Evolutionary conservation across 202 grass and related monocot genomes (phyloP), one percentile per base, ranked within the genome.

Genomic region (Zizania palustris): DNA sequence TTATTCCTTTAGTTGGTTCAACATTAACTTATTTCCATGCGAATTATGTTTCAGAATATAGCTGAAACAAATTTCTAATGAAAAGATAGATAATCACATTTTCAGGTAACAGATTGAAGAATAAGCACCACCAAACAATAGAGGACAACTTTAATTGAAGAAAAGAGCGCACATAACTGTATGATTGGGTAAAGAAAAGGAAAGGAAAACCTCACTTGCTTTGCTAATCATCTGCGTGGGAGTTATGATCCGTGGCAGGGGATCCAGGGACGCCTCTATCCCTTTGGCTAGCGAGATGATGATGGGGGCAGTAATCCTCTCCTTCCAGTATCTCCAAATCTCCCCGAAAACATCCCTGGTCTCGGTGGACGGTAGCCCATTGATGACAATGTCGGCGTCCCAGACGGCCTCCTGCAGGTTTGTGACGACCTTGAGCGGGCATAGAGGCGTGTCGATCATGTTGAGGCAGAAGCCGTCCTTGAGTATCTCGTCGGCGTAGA

Each of bases 401-500:
- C 92, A 99, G 35, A 99, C 89, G 12, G 96, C 96, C 87, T 99
- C 96, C 89, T 99, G 96, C 71, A 96, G 67, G 69, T 96, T 99
- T 19, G 96, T 99, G 77, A 99, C 96, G 56, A 99, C 96, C 89
- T 99, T 99, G 77, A 99, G 77, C 41, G 91, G 92, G 69, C 91
- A 99, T 54, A 99, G 84, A 11, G 96, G 96, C 15, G 96, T 99
- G 80, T 99, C 92, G 53, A 96, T 80, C 92, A 99, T 96, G 87
- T 99, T 96, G 76, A 99, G 83, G 78, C 96, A 93, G 84, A 99
- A 95, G 0, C 96, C 96, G 60, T 99, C 92, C 81, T 81, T 73
- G 76, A 99, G 66, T 22, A 99, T 99, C 85, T 99, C 96, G 63
- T 99, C 96, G n/a, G 96, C 96, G 55, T 87, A 90, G 54, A 99